Percentiles rank a stretch among this genome's conserved stretches.
These are phyloP conservation scores for Scalesia atractyloides DNA, from an alignment of 129 eudicot genomes.

Conservation along the genomic window DNA sequence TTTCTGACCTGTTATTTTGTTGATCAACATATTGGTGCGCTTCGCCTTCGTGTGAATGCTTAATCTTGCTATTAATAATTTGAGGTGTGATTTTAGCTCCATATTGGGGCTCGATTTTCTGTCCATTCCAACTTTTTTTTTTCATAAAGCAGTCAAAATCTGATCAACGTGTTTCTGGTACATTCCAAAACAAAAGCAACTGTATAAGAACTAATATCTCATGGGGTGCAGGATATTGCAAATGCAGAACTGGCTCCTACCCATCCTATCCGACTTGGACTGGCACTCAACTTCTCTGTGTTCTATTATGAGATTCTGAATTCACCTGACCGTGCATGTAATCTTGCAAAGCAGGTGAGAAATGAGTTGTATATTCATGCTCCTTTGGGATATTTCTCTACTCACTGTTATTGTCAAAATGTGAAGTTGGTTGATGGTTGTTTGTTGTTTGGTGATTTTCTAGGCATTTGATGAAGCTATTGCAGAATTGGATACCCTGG, in stretches of 20 bases:
- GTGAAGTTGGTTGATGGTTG: background rate
- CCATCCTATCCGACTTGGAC: constrained; percentile 78
- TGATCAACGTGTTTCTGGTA: too few species aligned
- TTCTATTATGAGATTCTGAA: constrained; percentile 82
- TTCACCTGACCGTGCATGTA: constrained; percentile 85
- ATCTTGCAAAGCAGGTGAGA: constrained; percentile 80
- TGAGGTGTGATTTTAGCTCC: background rate
- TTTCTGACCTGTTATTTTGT: background rate
- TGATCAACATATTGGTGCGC: too few species aligned
- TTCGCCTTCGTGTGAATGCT: too few species aligned
- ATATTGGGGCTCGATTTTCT: background rate
- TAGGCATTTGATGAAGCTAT: constrained; percentile 48
- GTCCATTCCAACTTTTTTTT: too few species aligned
- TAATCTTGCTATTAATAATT: background rate
- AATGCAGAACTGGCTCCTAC: constrained; percentile 74
- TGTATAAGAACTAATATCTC: background rate
- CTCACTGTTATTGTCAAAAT: background rate
- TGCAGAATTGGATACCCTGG: constrained; percentile 42
- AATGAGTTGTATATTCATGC: background rate
- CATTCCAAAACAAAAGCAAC: too few species aligned
- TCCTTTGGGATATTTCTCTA: too few species aligned
- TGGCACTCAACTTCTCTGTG: constrained; percentile 85
- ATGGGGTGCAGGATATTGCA: constrained; percentile 69
- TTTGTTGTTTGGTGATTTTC: background rate
- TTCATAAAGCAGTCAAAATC: too few species aligned